Evolutionary conservation across 305 asterid species (phyloP).

Genomic region (Caryopteris hybrid): DNA sequence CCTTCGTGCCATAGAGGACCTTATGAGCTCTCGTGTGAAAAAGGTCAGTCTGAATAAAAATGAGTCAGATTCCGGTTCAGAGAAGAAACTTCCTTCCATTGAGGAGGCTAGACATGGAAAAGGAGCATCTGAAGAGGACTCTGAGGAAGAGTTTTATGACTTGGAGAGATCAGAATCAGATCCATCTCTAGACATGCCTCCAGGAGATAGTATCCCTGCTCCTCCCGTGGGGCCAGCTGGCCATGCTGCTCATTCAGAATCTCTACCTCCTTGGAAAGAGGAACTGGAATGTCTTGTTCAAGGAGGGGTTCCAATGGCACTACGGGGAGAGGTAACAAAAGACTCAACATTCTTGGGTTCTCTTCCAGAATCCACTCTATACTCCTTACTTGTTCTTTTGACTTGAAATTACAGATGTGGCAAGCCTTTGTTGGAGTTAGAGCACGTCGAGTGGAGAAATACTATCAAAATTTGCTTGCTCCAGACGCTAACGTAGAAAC

Average conservation of each 20-base stretch:
- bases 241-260: constrained; percentile 30
- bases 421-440: constrained; percentile 96
- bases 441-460: constrained; percentile 71
- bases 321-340: constrained; percentile 78
- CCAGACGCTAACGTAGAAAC: constrained; percentile 35
- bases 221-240: constrained; percentile 16
- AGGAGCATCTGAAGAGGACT: constrained; percentile 87
- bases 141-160: constrained; percentile 95
- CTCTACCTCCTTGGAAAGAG: constrained; percentile 60
- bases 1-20: constrained; percentile 64
- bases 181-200: constrained; percentile 39
- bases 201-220: constrained; percentile 29
- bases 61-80: constrained; percentile 26
- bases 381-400: constrained; percentile 6
- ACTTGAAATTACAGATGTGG: constrained; percentile 73
- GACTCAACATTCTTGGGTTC: constrained; percentile 1
- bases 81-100: constrained; percentile 41
- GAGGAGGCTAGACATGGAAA: constrained; percentile 69
- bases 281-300: constrained; percentile 90
- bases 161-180: constrained; percentile 94
- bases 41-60: constrained; percentile 30
- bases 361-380: background rate
- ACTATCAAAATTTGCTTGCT: constrained; percentile 76
- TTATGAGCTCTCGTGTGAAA: constrained; percentile 77
- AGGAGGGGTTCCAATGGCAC: constrained; percentile 98